A percentile compares a stretch with the other conserved stretches of the same genome.
Evolutionary conservation across 371 early-diverging fungal species (phyloP).

Genomic region (Apophysomyces trapeziformis): DNA sequence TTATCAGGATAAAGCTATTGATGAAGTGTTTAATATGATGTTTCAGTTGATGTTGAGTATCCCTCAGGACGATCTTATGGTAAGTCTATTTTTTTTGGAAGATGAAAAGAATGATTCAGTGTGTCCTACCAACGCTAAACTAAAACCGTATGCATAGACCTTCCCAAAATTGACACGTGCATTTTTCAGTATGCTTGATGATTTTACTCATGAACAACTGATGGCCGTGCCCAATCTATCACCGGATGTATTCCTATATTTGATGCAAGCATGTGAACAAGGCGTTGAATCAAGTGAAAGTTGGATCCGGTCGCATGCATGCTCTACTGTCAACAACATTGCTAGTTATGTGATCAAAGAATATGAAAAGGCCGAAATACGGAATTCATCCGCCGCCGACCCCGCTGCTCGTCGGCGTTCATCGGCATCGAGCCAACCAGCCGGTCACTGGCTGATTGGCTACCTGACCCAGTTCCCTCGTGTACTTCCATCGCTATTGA

Average conservation of each 20-base stretch:
- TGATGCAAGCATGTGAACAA: slow-evolving; percentile 67
- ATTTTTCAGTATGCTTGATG: slow-evolving; percentile 67
- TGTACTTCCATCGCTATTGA: slow-evolving; percentile 64
- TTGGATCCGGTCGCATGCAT: slow-evolving; percentile 66
- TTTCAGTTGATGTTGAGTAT: slow-evolving; percentile 75
- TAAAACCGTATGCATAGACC: slow-evolving; percentile 37
- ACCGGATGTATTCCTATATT: slow-evolving; percentile 55
- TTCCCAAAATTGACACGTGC: slow-evolving; percentile 69
- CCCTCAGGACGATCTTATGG: slow-evolving; percentile 77
- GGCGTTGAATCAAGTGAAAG: slow-evolving; percentile 60
- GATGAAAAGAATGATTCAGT: neutral
- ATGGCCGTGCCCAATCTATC: slow-evolving; percentile 59
- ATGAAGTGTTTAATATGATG: slow-evolving; percentile 67
- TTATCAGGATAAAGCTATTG: slow-evolving; percentile 87
- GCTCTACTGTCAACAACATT: slow-evolving; percentile 75
- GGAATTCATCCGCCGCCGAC: slow-evolving; percentile 14
- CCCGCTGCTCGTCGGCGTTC: slow-evolving; percentile 12
- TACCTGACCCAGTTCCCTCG: slow-evolving; percentile 60
- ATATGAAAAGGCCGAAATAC: slow-evolving; percentile 47
- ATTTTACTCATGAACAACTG: slow-evolving; percentile 69
- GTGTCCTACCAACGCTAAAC: neutral
- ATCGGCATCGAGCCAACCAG: slow-evolving; percentile 17
- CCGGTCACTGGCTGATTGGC: slow-evolving; percentile 57
- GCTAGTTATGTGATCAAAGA: slow-evolving; percentile 74
- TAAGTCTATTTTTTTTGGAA: slow-evolving; percentile 29